These are phyloP conservation scores for Ceratocystis papillata DNA, from an alignment of 2,329 filamentous ascomycete genomes.

Conservation along the genomic window DNA sequence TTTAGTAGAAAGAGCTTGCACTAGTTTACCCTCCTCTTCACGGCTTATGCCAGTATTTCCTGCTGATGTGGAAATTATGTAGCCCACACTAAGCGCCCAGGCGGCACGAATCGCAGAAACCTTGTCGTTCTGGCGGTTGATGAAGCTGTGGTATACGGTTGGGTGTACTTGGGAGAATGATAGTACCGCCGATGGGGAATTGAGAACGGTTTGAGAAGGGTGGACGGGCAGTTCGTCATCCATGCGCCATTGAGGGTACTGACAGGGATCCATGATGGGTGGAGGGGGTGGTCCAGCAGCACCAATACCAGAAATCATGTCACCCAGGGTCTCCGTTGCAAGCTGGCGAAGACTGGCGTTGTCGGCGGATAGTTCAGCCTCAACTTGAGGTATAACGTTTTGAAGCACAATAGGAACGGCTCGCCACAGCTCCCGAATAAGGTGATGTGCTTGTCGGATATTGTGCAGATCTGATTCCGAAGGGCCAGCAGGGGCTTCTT, in stretches of 20 bases:
- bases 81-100: slow-evolving; percentile 74
- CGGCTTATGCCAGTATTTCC: slow-evolving; percentile 79
- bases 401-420: slow-evolving; percentile 78
- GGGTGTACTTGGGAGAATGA: slow-evolving; percentile 79
- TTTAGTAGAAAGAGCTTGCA: slow-evolving; percentile 66
- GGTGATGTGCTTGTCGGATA: slow-evolving; percentile 74
- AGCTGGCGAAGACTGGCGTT: slow-evolving; percentile 76
- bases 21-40: slow-evolving; percentile 66
- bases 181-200: slow-evolving; percentile 73
- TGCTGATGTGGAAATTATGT: slow-evolving; percentile 82
- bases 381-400: slow-evolving; percentile 87
- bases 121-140: slow-evolving; percentile 79
- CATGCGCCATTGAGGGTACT: slow-evolving; percentile 67
- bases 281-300: slow-evolving; percentile 73
- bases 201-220: slow-evolving; percentile 52
- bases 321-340: slow-evolving; percentile 86
- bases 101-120: slow-evolving; percentile 68
- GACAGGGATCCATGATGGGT: slow-evolving; percentile 63
- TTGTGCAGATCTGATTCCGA: slow-evolving; percentile 79
- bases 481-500: slow-evolving; percentile 51
- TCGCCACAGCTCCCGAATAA: slow-evolving; percentile 88
- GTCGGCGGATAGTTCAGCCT: slow-evolving; percentile 83
- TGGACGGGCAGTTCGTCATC: slow-evolving; percentile 45
- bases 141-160: slow-evolving; percentile 69
- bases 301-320: slow-evolving; percentile 88